phyloP scores from a whole-genome alignment of 495 filamentous ascomycete genomes.

The Tuber magnatum region DNA sequence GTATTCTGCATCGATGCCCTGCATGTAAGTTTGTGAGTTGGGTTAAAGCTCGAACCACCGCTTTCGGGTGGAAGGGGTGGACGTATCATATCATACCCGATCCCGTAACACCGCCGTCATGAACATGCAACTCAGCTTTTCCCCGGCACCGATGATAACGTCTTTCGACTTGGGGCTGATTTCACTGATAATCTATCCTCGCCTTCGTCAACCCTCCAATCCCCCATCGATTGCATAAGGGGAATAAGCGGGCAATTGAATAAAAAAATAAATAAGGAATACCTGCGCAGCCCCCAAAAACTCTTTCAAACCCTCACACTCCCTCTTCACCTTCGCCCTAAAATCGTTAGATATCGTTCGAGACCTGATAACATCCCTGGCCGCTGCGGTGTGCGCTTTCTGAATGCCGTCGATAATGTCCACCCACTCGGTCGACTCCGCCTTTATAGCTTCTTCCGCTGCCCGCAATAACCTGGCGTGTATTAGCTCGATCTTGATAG shows the following conservation, averaged over 20 bases:
- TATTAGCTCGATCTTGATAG: slow-evolving; percentile 11
- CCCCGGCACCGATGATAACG: slow-evolving; percentile 78
- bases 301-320: slow-evolving; percentile 57
- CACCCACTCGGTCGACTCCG: slow-evolving; percentile 56
- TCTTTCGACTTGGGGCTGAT: slow-evolving; percentile 75
- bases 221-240: neutral
- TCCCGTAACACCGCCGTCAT: slow-evolving; percentile 75
- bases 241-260: neutral
- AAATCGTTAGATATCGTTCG: slow-evolving; percentile 53
- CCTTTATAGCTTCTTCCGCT: slow-evolving; percentile 59
- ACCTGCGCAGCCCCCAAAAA: slow-evolving; percentile 50
- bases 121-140: slow-evolving; percentile 83
- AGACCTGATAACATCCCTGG: slow-evolving; percentile 54
- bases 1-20: slow-evolving; percentile 73
- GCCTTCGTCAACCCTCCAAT: neutral
- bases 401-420: slow-evolving; percentile 65
- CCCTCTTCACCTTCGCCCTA: slow-evolving; percentile 55
- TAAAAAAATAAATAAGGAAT: neutral
- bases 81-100: slow-evolving; percentile 45
- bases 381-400: slow-evolving; percentile 63
- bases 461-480: slow-evolving; percentile 57
- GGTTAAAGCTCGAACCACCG: neutral
- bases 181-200: slow-evolving; percentile 50
- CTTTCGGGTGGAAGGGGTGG: neutral
- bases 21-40: slow-evolving; percentile 15